Conservation (phyloP, 345 rosid genomes). For the Psidium guajava region DNA sequence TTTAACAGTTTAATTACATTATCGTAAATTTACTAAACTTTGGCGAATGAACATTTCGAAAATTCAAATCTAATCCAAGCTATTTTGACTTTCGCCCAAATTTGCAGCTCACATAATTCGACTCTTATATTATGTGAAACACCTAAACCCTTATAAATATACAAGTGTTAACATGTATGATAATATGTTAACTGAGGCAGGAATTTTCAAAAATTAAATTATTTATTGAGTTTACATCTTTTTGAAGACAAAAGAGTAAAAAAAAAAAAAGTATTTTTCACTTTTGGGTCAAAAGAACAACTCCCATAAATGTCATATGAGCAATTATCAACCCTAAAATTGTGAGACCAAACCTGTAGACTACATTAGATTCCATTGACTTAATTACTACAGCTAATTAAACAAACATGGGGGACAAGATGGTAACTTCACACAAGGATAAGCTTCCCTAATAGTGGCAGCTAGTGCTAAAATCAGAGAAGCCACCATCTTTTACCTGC, state of each 20-base stretch:
- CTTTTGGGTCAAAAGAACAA: rapidly evolving
- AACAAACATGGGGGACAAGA: background rate
- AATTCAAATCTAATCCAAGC: background rate
- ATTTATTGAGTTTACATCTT: background rate
- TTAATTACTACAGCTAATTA: background rate
- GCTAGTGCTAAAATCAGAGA: background rate
- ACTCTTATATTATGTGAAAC: background rate
- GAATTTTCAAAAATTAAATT: background rate
- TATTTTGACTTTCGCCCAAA: background rate
- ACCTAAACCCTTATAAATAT: background rate
- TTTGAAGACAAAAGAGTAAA: background rate
- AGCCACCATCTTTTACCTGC: background rate
- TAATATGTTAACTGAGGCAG: rapidly evolving
- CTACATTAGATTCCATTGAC: background rate
- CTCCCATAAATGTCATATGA: background rate
- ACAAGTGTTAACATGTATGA: background rate
- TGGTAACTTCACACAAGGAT: background rate
- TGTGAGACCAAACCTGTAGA: background rate
- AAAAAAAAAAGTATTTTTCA: background rate
- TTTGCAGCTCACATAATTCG: background rate
- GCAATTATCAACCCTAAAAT: background rate
- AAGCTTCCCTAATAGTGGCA: background rate
- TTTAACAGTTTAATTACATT: background rate
- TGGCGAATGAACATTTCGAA: background rate
- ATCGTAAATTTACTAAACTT: background rate